A percentile compares a stretch with the other conserved stretches of the same genome.
These are phyloP conservation scores for Xylariaceae sp. DNA, from an alignment of 2,329 filamentous ascomycete genomes.

Conservation along the genomic window DNA sequence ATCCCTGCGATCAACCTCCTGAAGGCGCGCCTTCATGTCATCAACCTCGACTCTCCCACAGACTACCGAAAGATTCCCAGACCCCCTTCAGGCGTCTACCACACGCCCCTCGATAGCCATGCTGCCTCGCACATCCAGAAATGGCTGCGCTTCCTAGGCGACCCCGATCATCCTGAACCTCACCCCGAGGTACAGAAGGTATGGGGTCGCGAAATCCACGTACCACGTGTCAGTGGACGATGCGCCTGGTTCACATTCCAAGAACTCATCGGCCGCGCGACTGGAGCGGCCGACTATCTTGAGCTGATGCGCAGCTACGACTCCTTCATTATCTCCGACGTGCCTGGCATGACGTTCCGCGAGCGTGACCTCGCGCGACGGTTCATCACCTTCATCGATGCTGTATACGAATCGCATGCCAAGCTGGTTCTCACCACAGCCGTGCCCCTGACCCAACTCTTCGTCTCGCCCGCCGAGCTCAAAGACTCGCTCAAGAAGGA, in stretches of 20 bases:
- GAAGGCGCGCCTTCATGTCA: slow-evolving; percentile 75
- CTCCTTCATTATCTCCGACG: slow-evolving; percentile 83
- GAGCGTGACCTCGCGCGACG: slow-evolving; percentile 82
- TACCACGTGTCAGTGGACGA: slow-evolving; percentile 80
- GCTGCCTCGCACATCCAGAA: slow-evolving; percentile 79
- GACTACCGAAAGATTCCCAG: slow-evolving; percentile 97
- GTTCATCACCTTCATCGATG: slow-evolving; percentile 97
- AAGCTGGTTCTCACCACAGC: slow-evolving; percentile 91
- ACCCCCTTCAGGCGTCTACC: slow-evolving; percentile 88
- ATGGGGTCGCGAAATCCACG: slow-evolving; percentile 86
- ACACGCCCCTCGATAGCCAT: slow-evolving; percentile 75
- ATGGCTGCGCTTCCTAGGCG: slow-evolving; percentile 93
- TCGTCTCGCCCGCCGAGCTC: slow-evolving; percentile 69
- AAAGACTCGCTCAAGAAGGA: slow-evolving; percentile 52
- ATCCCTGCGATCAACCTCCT: slow-evolving; percentile 92
- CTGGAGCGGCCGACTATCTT: slow-evolving; percentile 89
- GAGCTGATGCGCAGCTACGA: slow-evolving; percentile 88
- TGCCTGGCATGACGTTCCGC: slow-evolving; percentile 84
- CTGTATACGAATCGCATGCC: slow-evolving; percentile 87
- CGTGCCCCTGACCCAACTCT: slow-evolving; percentile 78
- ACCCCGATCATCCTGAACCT: slow-evolving; percentile 68
- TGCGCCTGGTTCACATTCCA: slow-evolving; percentile 90
- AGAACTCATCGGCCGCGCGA: slow-evolving; percentile 82
- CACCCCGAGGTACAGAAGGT: slow-evolving; percentile 76
- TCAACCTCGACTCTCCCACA: slow-evolving; percentile 90